Evolutionary conservation across 169 alveolate species (phyloP).

Genomic region (Condylostoma magnum): DNA sequence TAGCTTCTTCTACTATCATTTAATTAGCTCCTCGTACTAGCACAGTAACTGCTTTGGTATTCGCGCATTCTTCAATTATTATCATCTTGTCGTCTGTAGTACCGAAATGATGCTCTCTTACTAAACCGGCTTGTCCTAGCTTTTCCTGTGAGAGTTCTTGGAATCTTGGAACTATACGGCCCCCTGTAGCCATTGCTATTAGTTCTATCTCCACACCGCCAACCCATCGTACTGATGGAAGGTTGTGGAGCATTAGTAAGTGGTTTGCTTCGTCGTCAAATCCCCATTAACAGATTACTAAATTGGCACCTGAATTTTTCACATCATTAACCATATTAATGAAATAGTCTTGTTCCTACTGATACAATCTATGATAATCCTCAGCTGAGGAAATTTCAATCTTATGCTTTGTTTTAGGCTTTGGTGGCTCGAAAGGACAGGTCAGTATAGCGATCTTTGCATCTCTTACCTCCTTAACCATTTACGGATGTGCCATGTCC

Average conservation of each 20-base stretch:
- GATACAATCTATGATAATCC: conserved; percentile 93
- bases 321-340: conserved; percentile 93
- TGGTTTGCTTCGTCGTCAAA: conserved; percentile 99
- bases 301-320: conserved; percentile 95
- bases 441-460: conserved; percentile 97
- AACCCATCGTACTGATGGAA: conserved; percentile 99
- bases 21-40: conserved; percentile 96
- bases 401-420: conserved; percentile 99
- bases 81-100: conserved; percentile 94
- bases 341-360: conserved; percentile 94
- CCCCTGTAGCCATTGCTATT: conserved; percentile 99
- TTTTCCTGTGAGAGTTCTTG: conserved; percentile 92
- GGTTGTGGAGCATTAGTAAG: conserved; percentile 82
- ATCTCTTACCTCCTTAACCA: conserved; percentile 92
- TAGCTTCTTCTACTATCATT: conserved; percentile 97
- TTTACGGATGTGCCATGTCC: conserved; percentile 99
- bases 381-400: conserved; percentile 96
- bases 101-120: conserved; percentile 93
- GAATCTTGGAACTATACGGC: conserved; percentile 96
- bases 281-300: conserved; percentile 99
- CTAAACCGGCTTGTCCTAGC: conserved; percentile 94
- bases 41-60: conserved; percentile 95
- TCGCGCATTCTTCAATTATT: conserved; percentile 93
- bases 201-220: conserved; percentile 99
- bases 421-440: conserved; percentile 99